Evolutionary conservation across 1,139 yeast genomes (phyloP), one percentile per base, ranked within the genome.

Genomic region (Kodamaea sp.): DNA sequence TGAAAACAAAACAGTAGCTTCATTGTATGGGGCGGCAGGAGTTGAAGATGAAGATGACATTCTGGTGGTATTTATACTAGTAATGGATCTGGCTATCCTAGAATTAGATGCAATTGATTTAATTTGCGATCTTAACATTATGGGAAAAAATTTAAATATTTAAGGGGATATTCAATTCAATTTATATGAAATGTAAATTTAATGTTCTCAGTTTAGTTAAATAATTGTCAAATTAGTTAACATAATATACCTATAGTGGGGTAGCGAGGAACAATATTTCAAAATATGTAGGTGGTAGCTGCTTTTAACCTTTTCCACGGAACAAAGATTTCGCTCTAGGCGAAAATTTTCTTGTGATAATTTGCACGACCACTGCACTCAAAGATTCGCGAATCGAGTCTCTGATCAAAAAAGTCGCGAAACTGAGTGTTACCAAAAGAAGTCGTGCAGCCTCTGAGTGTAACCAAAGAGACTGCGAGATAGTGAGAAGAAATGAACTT

Each of bases 1-100:
- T 44, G 72, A 58, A 61, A 85, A 85, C 42, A 82, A 67, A 15
- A 87, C 95, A 43, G 67, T 71, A 33, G 67, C 70, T 40, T 63
- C 67, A 41, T 77, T 80, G 38, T 68, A 57, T 26, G 38, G 38
- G 2, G 57, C 40, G 2, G 20, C 20, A 15, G 20, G 20, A 15
- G 20, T 15, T 15, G 20, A 15, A 20, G 55, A 33, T 27, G 45
- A 36, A 27, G 56, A 48, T n/a, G 56, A 47, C 58, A 54, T 55
- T 52, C 58, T 55, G 42, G 46, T 31, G 34, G 31, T 24, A 12
- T 22, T 24, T 31, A 8, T 11, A 7, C 12, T 32, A 23, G 30
- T 29, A 34, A 11, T 3, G 20, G 20, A 15, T 7, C 26, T 29
- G 15, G 27, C 34, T 34, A 28, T 33, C 39, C 33, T 26, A 20